These are phyloP conservation scores for Nakaseomyces delphensis DNA, from an alignment of 1,139 yeast genomes.

Conservation along the genomic window DNA sequence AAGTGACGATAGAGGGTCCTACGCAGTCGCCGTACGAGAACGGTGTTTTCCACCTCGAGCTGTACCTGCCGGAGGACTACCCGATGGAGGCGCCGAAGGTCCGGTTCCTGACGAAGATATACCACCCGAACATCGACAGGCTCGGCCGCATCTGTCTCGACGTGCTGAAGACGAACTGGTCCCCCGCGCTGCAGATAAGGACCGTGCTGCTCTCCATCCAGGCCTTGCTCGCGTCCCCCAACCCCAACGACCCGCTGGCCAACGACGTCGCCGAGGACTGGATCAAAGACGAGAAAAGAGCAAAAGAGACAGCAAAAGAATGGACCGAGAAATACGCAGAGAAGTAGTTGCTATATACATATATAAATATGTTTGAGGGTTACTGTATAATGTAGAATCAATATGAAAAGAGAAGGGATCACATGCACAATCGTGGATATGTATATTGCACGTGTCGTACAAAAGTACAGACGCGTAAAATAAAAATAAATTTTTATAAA, in stretches of 20 bases:
- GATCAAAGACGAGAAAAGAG: constrained; percentile 76
- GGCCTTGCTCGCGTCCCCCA: constrained; percentile 90
- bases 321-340: constrained; percentile 73
- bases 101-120: constrained; percentile 82
- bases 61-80: constrained; percentile 48
- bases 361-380: no score
- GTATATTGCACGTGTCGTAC: no score
- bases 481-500: no score
- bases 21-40: constrained; percentile 47
- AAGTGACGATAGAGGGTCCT: constrained; percentile 87
- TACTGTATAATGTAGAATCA: no score
- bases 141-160: constrained; percentile 93
- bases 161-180: constrained; percentile 87
- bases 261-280: constrained; percentile 96
- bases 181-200: constrained; percentile 95
- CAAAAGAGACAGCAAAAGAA: constrained; percentile 74
- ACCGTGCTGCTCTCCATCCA: constrained; percentile 90
- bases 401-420: no score
- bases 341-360: neutral
- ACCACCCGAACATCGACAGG: constrained; percentile 94
- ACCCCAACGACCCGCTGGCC: constrained; percentile 97
- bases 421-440: no score
- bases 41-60: constrained; percentile 55
- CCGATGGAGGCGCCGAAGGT: constrained; percentile 85
- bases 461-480: no score